phyloP scores from a whole-genome alignment of 768 basidiomycete species.

The Kwoniella sp. region DNA sequence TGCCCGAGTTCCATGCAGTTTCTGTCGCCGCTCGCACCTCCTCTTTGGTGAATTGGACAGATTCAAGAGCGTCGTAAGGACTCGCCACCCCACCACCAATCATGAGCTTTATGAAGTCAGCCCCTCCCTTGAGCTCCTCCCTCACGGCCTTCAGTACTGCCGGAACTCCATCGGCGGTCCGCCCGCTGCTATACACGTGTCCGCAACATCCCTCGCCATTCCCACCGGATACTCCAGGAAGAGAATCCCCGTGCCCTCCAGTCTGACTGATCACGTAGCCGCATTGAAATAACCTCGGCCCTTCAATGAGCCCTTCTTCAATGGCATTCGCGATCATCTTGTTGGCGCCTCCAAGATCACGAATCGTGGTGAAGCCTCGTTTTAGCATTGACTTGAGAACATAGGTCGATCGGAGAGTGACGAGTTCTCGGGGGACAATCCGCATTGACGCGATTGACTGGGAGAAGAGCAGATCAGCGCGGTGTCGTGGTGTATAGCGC shows the following conservation, averaged over 20 bases:
- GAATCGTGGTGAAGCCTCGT: constrained; percentile 59
- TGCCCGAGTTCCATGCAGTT: constrained; percentile 59
- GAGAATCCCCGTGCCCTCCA: constrained; percentile 59
- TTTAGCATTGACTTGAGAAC: constrained; percentile 57
- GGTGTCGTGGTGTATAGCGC: too few relatives aligned
- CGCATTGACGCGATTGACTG: constrained; percentile 54
- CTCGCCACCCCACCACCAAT: constrained; percentile 58
- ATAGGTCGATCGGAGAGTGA: constrained; percentile 55
- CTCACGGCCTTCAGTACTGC: constrained; percentile 57
- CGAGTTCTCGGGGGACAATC: constrained; percentile 45
- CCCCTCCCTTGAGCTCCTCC: constrained; percentile 58
- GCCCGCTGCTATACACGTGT: constrained; percentile 41
- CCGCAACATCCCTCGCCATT: constrained; percentile 25
- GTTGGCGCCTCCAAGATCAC: constrained; percentile 59
- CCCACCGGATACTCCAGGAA: constrained; percentile 30
- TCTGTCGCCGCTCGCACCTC: constrained; percentile 59
- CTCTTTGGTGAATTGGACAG: constrained; percentile 59
- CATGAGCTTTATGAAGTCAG: constrained; percentile 59
- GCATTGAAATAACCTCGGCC: constrained; percentile 58
- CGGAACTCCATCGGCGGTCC: constrained; percentile 58
- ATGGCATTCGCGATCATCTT: constrained; percentile 57
- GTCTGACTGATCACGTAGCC: constrained; percentile 59
- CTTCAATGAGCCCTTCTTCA: constrained; percentile 57
- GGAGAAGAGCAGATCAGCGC: not conserved
- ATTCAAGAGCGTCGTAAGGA: constrained; percentile 59